A percentile compares a stretch with the other conserved stretches of the same genome.
Conservation (phyloP, 129 eudicot genomes). For the Gnaphalium uliginosum region DNA sequence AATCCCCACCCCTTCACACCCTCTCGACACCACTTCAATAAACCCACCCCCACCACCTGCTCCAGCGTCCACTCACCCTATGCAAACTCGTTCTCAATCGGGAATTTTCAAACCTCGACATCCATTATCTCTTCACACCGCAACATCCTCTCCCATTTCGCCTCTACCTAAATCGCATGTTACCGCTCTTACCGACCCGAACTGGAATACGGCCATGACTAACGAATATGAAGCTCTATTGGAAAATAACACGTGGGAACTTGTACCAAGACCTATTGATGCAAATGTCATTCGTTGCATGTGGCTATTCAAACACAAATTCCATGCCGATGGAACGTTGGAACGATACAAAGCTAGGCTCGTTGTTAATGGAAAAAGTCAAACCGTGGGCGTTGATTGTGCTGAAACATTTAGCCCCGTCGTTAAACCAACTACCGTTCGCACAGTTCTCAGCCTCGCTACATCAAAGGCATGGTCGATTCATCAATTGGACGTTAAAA, state of each 20-base stretch:
- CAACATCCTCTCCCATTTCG: not conserved
- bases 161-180: constrained; percentile 14
- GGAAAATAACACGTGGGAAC: constrained; percentile 17
- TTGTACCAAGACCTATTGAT: constrained; percentile 17
- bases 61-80: not conserved
- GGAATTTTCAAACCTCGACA: not conserved
- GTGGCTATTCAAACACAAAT: constrained; percentile 26
- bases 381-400: not conserved
- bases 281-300: constrained; percentile 18
- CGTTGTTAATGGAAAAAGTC: constrained; percentile 11
- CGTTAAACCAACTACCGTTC: constrained; percentile 10
- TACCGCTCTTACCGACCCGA: not conserved
- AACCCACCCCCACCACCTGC: not conserved
- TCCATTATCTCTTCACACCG: not conserved
- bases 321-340: constrained; percentile 18
- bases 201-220: constrained; percentile 10
- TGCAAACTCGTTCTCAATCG: not conserved
- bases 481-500: no score
- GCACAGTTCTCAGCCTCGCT: not conserved
- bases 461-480: not conserved
- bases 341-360: constrained; percentile 23
- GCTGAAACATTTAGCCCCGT: not conserved
- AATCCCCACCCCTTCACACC: no score
- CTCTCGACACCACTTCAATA: no score
- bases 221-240: constrained; percentile 18